phyloP scores from a whole-genome alignment of 805 yeast species.

The Nakazawaea wickerhamii region DNA sequence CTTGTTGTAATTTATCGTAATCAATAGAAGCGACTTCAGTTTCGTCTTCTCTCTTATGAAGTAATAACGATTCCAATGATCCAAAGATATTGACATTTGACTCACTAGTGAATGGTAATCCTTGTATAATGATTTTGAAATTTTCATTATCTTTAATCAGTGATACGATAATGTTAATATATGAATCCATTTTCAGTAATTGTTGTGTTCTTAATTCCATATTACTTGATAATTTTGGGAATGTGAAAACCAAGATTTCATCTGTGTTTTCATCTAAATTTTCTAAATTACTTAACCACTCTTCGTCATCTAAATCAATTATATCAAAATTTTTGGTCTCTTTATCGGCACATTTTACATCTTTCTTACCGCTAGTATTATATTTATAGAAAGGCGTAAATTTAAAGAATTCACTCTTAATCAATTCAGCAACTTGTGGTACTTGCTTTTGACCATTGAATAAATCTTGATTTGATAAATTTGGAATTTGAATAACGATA shows the following conservation, averaged over 20 bases:
- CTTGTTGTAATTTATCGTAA: constrained; percentile 22
- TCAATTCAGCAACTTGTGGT: neutral
- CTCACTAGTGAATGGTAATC: constrained; percentile 22
- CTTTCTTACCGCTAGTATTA: neutral
- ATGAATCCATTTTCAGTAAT: constrained; percentile 7
- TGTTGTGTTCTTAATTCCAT: neutral
- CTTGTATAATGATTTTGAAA: constrained; percentile 25
- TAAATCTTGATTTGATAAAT: constrained; percentile 14
- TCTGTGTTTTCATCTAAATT: constrained; percentile 1
- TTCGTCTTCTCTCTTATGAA: constrained; percentile 15
- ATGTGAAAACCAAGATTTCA: constrained; percentile 11
- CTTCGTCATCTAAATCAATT: constrained; percentile 8
- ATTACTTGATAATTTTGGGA: constrained; percentile 9
- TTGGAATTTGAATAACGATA: constrained; percentile 14
- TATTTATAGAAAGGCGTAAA: constrained; percentile 10
- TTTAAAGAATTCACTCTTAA: constrained; percentile 3
- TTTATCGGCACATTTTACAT: neutral
- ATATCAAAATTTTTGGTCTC: constrained; percentile 1
- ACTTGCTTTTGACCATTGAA: neutral
- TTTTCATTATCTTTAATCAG: constrained; percentile 9
- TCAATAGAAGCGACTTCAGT: constrained; percentile 14
- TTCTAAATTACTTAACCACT: constrained; percentile 2
- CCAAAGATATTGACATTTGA: neutral
- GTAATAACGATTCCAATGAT: constrained; percentile 14
- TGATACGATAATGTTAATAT: constrained; percentile 8